Base-by-base conservation (phyloP, 768 basidiomycete species). In the Pulveroboletus sp. region DNA sequence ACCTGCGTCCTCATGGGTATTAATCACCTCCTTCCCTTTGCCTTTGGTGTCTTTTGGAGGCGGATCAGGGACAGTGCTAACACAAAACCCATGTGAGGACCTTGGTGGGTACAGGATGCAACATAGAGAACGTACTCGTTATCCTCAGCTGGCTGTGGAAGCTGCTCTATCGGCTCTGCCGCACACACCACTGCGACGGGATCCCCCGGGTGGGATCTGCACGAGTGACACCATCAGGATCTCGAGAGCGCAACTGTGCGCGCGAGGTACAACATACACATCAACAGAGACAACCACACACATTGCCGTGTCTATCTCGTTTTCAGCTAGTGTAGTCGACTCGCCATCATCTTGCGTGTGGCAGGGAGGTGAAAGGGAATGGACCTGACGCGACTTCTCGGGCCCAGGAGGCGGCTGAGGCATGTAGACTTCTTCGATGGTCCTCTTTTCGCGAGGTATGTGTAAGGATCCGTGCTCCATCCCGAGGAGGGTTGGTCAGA, bases 11-110 rank as follows among this genome's bases (percentile, higher is more conserved):
- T n/a, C n/a, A n/a, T n/a, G n/a, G n/a, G n/a, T n/a, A n/a, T n/a
- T n/a, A n/a, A n/a, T n/a, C n/a, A n/a, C n/a, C n/a, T 7, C 37
- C 37, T 49, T 51, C 1, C 22, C 49, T 12, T 51, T 47, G 6
- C 38, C 43, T 17, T 55, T 44, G 14, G 13, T 2, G 24, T 37
- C 38, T 1, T 27, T 16, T 2, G 32, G 32, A 5, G 26, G n/a
- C 11, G 4, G 32, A 4, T 5, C 23, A 0, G 4, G 38, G 4
- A 8, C 49, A 48, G 27, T 23, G 17, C 6, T 5, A 20, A 32
- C 17, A 16, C 2, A 32, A 11, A n/a, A n/a, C n/a, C n/a, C n/a
- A n/a, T n/a, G n/a, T n/a, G n/a, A n/a, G n/a, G n/a, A n/a, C n/a
- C n/a, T n/a, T n/a, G n/a, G n/a, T 45, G 30, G 38, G 34, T 9